A percentile compares a stretch with the other conserved stretches of the same genome.
Evolutionary conservation across 2,329 filamentous ascomycete species (phyloP).

Genomic region (Chalara sp.): DNA sequence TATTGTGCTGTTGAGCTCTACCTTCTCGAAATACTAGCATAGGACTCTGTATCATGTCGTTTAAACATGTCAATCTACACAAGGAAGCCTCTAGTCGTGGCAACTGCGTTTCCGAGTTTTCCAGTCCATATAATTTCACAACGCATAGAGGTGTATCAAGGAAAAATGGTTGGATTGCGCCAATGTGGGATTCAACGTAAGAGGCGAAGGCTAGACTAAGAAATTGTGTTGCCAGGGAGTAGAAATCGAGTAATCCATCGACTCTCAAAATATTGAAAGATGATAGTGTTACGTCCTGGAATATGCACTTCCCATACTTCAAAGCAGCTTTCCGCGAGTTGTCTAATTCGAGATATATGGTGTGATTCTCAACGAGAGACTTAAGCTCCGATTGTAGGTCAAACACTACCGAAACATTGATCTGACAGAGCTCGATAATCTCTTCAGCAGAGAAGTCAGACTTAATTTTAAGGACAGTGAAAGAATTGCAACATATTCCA

Average conservation of each 20-base stretch:
- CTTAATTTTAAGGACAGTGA: background rate
- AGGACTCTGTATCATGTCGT: constrained; percentile 6
- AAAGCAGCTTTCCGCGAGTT: background rate
- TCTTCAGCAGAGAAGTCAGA: background rate
- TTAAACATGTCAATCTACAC: constrained; percentile 10
- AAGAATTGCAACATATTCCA: constrained; percentile 3
- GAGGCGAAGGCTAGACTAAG: constrained; percentile 4
- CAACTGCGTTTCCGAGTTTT: background rate
- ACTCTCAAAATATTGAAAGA: too few relatives aligned
- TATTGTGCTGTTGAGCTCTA: background rate
- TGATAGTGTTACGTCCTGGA: too few relatives aligned
- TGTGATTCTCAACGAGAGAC: background rate
- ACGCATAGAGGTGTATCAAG: constrained; percentile 4
- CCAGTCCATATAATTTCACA: background rate
- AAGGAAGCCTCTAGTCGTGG: constrained; percentile 1
- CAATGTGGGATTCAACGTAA: constrained; percentile 12
- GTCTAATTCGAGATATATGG: background rate
- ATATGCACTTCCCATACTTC: background rate
- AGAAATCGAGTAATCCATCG: background rate
- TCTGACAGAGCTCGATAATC: background rate
- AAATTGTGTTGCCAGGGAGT: constrained; percentile 9
- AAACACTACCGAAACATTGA: background rate
- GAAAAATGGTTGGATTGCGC: constrained; percentile 12
- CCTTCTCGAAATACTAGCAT: constrained; percentile 5
- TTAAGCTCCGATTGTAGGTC: background rate